A percentile compares a stretch with the other conserved stretches of the same genome.
Evolutionary conservation across 2,329 filamentous ascomycete genomes (phyloP).

Genomic region (Ascochyta clinopodiicola): DNA sequence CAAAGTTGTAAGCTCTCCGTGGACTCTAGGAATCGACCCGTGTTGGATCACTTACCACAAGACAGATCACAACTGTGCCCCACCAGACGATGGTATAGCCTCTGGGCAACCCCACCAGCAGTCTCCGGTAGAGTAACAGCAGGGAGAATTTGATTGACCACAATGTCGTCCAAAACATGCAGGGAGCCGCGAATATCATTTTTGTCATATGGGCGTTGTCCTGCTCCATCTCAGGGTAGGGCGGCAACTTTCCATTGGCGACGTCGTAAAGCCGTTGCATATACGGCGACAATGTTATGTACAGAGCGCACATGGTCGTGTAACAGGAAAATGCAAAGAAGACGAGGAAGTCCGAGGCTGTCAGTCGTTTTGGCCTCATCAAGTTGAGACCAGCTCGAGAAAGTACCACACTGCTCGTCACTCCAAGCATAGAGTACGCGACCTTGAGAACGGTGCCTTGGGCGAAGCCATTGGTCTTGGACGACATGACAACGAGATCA

Average conservation of each 20-base stretch:
- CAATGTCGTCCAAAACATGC: conserved; percentile 49
- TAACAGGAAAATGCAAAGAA: conserved; percentile 37
- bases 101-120: conserved; percentile 36
- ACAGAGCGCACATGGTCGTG: conserved; percentile 32
- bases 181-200: conserved; percentile 47
- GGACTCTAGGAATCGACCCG: too few relatives aligned
- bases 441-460: conserved; percentile 22
- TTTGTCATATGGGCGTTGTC: conserved; percentile 43
- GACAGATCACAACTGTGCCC: conserved; percentile 38
- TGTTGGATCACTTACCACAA: conserved; percentile 31
- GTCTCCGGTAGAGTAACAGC: conserved; percentile 45
- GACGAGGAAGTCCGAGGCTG: conserved; percentile 24
- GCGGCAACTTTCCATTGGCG: conserved; percentile 21
- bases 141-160: conserved; percentile 51
- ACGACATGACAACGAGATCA: not conserved
- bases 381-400: conserved; percentile 16
- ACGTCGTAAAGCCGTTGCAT: conserved; percentile 42
- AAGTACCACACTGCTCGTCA: conserved; percentile 21
- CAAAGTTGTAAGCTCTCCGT: not conserved
- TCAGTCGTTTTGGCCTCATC: conserved; percentile 6
- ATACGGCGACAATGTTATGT: conserved; percentile 43
- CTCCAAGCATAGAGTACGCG: conserved; percentile 17
- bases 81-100: conserved; percentile 45
- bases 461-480: conserved; percentile 17
- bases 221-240: conserved; percentile 35